A percentile compares a stretch with the other conserved stretches of the same genome.
Conservation (phyloP, 257 asterid genomes). For the Phtheirospermum japonicum region DNA sequence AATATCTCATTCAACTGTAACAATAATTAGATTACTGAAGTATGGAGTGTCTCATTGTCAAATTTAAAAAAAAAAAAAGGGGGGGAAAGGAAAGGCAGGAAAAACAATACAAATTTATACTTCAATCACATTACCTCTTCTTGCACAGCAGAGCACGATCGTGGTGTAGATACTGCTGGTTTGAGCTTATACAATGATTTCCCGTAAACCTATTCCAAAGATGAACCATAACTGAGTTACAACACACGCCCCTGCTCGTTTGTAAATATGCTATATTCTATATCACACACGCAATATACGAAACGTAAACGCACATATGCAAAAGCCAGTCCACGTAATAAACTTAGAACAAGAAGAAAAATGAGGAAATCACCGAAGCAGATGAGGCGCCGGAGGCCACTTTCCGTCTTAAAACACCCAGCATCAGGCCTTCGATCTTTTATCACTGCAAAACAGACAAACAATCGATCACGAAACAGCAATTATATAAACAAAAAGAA, state of each 20-base stretch:
- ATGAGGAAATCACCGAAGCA: constrained; percentile 44
- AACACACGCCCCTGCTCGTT: neutral
- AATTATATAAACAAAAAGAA: neutral
- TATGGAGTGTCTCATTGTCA: no score
- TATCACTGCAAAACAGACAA: constrained; percentile 34
- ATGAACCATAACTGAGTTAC: constrained; percentile 22
- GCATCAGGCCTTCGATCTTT: constrained; percentile 51
- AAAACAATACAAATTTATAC: neutral
- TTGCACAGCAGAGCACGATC: constrained; percentile 34
- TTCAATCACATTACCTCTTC: constrained; percentile 48
- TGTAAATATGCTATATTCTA: neutral
- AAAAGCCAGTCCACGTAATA: neutral
- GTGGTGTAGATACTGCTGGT: constrained; percentile 40
- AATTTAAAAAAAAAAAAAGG: no score
- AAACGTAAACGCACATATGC: neutral
- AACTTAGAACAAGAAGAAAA: neutral
- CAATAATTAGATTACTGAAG: no score
- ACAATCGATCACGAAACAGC: constrained; percentile 20
- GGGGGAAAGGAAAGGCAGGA: no score
- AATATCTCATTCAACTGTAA: no score
- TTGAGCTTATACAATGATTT: constrained; percentile 45
- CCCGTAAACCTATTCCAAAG: constrained; percentile 46
- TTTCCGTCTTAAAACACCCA: constrained; percentile 85
- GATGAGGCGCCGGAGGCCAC: constrained; percentile 64
- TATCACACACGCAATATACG: neutral